phyloP scores from a whole-genome alignment of 2,329 filamentous ascomycete species.

The Talaromyces pinophilus region DNA sequence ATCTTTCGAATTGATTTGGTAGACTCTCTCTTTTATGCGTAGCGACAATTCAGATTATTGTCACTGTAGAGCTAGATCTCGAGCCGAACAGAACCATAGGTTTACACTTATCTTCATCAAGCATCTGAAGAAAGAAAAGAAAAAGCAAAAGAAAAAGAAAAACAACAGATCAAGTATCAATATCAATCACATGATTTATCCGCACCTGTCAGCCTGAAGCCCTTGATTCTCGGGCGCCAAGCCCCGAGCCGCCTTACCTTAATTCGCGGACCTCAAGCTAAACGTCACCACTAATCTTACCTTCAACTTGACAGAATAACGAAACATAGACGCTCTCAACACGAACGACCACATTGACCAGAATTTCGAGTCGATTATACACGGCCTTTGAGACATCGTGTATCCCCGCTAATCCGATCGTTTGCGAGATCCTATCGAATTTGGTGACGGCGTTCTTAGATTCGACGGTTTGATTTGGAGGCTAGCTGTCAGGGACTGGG shows the following conservation, averaged over 20 bases:
- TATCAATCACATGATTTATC: conserved; percentile 16
- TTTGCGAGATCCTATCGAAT: background rate
- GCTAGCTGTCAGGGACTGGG: background rate
- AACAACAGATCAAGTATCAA: background rate
- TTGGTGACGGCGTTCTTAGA: background rate
- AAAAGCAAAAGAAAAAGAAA: background rate
- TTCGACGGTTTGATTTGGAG: background rate
- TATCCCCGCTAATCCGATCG: background rate
- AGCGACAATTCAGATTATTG: background rate
- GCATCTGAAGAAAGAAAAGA: background rate
- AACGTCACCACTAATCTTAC: background rate
- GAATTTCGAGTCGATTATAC: background rate
- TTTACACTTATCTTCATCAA: background rate
- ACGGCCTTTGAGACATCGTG: rapidly evolving
- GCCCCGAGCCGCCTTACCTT: conserved; percentile 5
- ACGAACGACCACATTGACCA: background rate
- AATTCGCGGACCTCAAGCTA: background rate
- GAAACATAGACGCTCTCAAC: background rate
- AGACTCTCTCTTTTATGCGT: background rate
- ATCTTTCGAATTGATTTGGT: conserved; percentile 5
- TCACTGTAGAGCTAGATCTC: background rate
- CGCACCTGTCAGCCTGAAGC: background rate
- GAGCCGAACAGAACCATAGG: background rate
- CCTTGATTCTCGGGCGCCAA: background rate
- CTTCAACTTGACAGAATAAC: background rate